Percentiles rank a stretch among this genome's conserved stretches.
Conservation (phyloP, 2,329 filamentous ascomycete genomes). For the Venturia effusa region DNA sequence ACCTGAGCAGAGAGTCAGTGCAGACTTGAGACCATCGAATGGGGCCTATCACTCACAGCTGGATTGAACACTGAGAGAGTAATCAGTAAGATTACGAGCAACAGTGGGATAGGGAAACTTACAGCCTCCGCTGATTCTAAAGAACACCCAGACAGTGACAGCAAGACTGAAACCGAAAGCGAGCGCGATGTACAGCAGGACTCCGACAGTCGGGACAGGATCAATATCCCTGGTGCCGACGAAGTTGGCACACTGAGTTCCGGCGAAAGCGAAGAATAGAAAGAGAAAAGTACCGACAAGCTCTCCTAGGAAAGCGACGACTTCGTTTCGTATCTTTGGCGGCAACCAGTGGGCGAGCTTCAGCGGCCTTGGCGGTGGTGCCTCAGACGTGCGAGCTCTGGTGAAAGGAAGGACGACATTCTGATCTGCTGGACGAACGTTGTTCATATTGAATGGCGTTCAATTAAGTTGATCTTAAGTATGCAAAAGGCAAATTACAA, state of each 20-base stretch:
- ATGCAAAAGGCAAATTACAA: not conserved
- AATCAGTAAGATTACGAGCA: conserved; percentile 3
- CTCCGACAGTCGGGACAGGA: conserved; percentile 10
- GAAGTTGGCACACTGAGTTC: conserved; percentile 30
- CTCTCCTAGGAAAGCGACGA: conserved; percentile 36
- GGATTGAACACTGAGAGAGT: conserved; percentile 21
- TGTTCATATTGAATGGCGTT: not conserved
- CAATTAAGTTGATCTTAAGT: not conserved
- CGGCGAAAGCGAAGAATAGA: conserved; percentile 31
- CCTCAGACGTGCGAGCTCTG: not conserved
- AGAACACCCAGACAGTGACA: conserved; percentile 36
- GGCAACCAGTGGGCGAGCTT: conserved; percentile 7
- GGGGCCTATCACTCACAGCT: conserved; percentile 12
- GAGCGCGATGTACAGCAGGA: conserved; percentile 28
- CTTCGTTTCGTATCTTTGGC: conserved; percentile 22
- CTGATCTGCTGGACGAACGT: conserved; percentile 6
- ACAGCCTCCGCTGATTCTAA: conserved; percentile 28
- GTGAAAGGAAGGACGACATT: conserved; percentile 11
- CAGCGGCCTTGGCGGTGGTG: conserved; percentile 1
- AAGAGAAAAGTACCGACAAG: conserved; percentile 36
- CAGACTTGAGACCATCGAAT: not conserved
- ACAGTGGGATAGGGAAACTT: conserved; percentile 10
- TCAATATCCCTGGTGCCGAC: conserved; percentile 16
- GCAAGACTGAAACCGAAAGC: conserved; percentile 33
- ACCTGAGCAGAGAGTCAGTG: conserved; percentile 21